Base-by-base conservation (phyloP, 23 red algal genomes). In the Gracilaria vermiculophylla region DNA sequence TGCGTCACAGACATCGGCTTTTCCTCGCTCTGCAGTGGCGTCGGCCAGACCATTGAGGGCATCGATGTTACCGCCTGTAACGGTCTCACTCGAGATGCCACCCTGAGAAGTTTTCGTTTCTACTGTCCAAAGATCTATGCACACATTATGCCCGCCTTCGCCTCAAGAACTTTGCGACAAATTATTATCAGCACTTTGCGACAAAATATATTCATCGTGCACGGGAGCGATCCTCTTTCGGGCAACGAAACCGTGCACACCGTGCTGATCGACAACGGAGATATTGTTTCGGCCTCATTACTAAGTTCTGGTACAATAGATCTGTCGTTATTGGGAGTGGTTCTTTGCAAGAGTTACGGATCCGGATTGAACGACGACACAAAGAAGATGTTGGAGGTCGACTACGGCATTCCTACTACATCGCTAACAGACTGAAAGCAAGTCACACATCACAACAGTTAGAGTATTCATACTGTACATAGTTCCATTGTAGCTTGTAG, bases 151-250 rank as follows among this genome's bases (percentile, higher is more conserved):
- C 69, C 69, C 5, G 55, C 67, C 6, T 89, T 89, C 48, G 48
- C 69, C 2, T 69, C 57, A 56, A 44, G 64, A 61, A 62, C 57
- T 53, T 69, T 89, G 37, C 49, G 72, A 34, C 85, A 89, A 64
- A 78, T 89, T 28, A 61, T 89, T 17, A 76, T 89, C 41, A 89
- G 85, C 37, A 66, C 70, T 36, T 69, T 89, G 25, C 5, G 85
- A 43, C 69, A 76, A 39, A 89, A 89, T 49, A 89, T 89, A 77
- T 89, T 89, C 69, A 89, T 89, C 51, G 85, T 89, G n/a, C 85
- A 78, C 56, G 85, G 85, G 21, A 89, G 69, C 49, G 85, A 89
- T 43, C 85, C 85, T 43, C 24, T 43, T 35, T 35, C 70, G 1
- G 72, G 72, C 6, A 76, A 76, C 21, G 85, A 89, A 39, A 89